Evolutionary conservation across 2,329 filamentous ascomycete genomes (phyloP), one percentile per base, ranked within the genome.

Genomic region (Blastomyces percursus): DNA sequence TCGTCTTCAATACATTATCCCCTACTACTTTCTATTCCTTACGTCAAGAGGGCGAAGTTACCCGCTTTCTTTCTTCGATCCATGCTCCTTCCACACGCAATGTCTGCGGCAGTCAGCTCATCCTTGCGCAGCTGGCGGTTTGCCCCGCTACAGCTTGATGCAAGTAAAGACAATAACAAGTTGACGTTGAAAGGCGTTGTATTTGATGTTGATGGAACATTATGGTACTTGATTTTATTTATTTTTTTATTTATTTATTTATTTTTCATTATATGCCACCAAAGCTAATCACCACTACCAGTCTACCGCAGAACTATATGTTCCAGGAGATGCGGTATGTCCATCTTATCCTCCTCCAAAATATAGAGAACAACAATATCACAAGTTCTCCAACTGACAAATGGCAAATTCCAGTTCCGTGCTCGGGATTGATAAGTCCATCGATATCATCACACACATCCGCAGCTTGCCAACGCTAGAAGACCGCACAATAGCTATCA

Each of bases 251-350:
- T n/a, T n/a, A n/a, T n/a, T n/a, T n/a, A n/a, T n/a, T n/a, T n/a
- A n/a, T n/a, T n/a, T n/a, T n/a, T n/a, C n/a, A n/a, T n/a, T 24
- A 16, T 50, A 19, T 59, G 8, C 11, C 27, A 21, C 2, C 21
- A 19, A 32, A 40, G 2, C 11, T 63, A 19, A 27, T 14, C 11
- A 55, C 24, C 21, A 51, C 27, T 12, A 58, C 66, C 66, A 96
- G 91, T 73, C 79, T 92, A 63, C 93, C 93, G 0, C 93, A 97
- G 76, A 94, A 89, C 69, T 90, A 96, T 82, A 99, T 97, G 93
- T 97, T 97, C 76, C 75, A 77, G 24, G 83, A 95, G 71, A 97
- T 99, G 93, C 87, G 84, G 75, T 82, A 76, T 63, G 71, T 57
- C 59, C n/a, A 1, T 9, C 19, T 27, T 21, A 42, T 27, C 30